Evolutionary conservation across 1,284 basidiomycete species (phyloP).

Genomic region (Ustilago vetiveriae): DNA sequence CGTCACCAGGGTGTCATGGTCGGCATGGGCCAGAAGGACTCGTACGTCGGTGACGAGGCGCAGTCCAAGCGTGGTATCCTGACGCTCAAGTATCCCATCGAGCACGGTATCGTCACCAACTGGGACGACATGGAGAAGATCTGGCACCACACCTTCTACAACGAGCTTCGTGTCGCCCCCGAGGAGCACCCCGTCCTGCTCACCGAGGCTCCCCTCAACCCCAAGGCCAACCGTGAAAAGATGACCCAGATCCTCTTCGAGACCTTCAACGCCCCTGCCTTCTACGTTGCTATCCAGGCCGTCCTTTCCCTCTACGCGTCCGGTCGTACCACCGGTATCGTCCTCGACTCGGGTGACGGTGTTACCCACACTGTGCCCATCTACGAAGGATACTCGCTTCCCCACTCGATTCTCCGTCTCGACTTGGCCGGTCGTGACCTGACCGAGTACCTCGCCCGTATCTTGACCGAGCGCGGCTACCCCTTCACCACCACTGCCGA

Average conservation of each 20-base stretch:
- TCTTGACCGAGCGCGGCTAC: slow-evolving; percentile 92
- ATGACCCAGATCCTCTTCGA: slow-evolving; percentile 99
- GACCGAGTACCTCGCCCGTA: slow-evolving; percentile 89
- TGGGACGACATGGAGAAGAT: slow-evolving; percentile 73
- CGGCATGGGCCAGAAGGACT: slow-evolving; percentile 70
- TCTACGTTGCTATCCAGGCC: slow-evolving; percentile 93
- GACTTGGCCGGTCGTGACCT: slow-evolving; percentile 95
- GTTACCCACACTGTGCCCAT: slow-evolving; percentile 93
- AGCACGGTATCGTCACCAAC: slow-evolving; percentile 85
- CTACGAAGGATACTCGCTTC: slow-evolving; percentile 93
- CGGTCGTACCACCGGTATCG: slow-evolving; percentile 90
- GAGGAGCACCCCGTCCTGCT: slow-evolving; percentile 93
- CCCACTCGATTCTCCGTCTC: slow-evolving; percentile 92
- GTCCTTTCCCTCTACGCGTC: slow-evolving; percentile 91
- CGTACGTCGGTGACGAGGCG: slow-evolving; percentile 77
- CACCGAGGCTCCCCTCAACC: slow-evolving; percentile 94
- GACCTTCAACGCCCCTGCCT: slow-evolving; percentile 92
- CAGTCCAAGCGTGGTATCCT: slow-evolving; percentile 96
- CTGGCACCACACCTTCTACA: slow-evolving; percentile 69
- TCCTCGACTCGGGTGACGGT: slow-evolving; percentile 92
- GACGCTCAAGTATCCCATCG: slow-evolving; percentile 76
- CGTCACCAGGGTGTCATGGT: slow-evolving; percentile 93
- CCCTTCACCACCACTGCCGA: slow-evolving; percentile 91
- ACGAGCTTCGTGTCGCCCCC: slow-evolving; percentile 70
- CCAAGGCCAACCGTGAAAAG: slow-evolving; percentile 93